These are phyloP conservation scores for Tylopilus sp. DNA, from an alignment of 768 basidiomycete genomes.

Conservation along the genomic window DNA sequence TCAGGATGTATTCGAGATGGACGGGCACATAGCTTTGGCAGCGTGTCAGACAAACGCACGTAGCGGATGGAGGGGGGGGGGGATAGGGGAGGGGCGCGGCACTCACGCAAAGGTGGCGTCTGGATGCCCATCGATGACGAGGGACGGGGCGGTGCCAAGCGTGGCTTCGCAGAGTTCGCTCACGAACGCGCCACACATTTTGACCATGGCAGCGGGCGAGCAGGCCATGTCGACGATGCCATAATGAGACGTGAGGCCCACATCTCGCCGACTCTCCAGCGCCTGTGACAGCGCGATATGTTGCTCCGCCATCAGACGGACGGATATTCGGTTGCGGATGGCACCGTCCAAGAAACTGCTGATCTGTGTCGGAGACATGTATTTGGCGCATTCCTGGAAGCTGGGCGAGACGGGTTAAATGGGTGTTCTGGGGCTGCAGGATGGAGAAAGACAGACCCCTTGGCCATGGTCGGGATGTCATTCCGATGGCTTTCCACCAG, in stretches of 20 bases:
- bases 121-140: conserved; percentile 67
- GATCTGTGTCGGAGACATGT: conserved; percentile 79
- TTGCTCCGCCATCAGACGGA: conserved; percentile 87
- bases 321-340: conserved; percentile 83
- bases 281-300: conserved; percentile 82
- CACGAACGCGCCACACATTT: conserved; percentile 81
- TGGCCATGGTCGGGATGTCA: conserved; percentile 89
- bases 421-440: neutral
- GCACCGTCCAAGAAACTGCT: conserved; percentile 78
- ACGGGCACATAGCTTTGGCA: conserved; percentile 73
- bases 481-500: conserved; percentile 78
- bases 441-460: conserved; percentile 53
- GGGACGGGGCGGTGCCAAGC: conserved; percentile 63
- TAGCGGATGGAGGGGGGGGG: neutral
- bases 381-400: conserved; percentile 82
- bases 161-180: conserved; percentile 81
- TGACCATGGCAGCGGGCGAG: conserved; percentile 70
- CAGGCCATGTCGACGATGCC: conserved; percentile 76
- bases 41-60: conserved; percentile 10
- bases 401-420: conserved; percentile 34
- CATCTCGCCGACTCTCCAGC: conserved; percentile 39
- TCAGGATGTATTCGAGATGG: conserved; percentile 88
- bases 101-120: conserved; percentile 79
- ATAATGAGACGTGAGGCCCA: conserved; percentile 40
- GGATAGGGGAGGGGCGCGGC: too few relatives aligned